A percentile compares a stretch with the other conserved stretches of the same genome.
phyloP scores from a whole-genome alignment of 78 protist species.

The Dictyostelium citrinum region DNA sequence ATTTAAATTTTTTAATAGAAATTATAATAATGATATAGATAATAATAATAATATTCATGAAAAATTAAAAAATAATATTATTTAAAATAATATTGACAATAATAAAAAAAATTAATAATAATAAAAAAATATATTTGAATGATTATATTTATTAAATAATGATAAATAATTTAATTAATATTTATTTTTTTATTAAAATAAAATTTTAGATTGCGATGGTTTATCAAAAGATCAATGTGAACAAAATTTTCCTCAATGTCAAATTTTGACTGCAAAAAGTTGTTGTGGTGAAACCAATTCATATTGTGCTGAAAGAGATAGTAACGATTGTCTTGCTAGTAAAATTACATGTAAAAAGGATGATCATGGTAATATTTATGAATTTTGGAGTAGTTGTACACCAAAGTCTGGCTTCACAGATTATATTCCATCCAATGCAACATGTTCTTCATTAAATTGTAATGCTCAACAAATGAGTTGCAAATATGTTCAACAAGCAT shows the following conservation, averaged over 20 bases:
- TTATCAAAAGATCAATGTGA: constrained; percentile 5
- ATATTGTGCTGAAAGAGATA: background rate
- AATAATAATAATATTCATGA: too few species aligned
- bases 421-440: constrained; percentile 2
- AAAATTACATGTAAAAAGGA: constrained; percentile 2
- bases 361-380: background rate
- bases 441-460: constrained; percentile 37
- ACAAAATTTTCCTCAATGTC: constrained; percentile 10
- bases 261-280: background rate
- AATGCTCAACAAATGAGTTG: background rate
- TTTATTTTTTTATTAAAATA: background rate
- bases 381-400: constrained; percentile 42
- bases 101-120: too few species aligned
- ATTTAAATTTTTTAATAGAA: too few species aligned
- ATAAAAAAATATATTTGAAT: too few species aligned
- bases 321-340: background rate
- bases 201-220: background rate
- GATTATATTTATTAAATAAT: too few species aligned
- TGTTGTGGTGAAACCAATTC: constrained; percentile 10
- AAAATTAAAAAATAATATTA: too few species aligned
- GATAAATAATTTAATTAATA: too few species aligned
- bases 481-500: constrained; percentile 26
- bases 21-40: too few species aligned
- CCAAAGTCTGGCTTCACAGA: background rate
- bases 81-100: too few species aligned